Percentiles rank a stretch among this genome's conserved stretches.
Conservation (phyloP, 2,329 filamentous ascomycete species). For the Sarocladium oryzae region DNA sequence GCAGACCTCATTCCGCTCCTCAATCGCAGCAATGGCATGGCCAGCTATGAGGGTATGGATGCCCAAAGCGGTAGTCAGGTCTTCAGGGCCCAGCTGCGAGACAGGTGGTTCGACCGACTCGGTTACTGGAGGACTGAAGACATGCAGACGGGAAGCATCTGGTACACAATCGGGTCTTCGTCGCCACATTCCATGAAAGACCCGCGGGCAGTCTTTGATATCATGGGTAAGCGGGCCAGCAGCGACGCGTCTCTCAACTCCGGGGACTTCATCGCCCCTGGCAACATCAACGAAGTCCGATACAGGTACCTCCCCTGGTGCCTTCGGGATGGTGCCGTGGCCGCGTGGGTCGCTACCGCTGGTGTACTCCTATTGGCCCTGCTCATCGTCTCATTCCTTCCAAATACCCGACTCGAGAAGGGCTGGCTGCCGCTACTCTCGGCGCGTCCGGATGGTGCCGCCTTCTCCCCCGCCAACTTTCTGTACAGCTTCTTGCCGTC, state of each 20-base stretch:
- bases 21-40: constrained; percentile 70
- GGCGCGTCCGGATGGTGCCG: constrained; percentile 51
- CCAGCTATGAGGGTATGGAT: constrained; percentile 63
- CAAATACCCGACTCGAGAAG: constrained; percentile 53
- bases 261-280: constrained; percentile 16
- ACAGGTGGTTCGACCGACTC: constrained; percentile 61
- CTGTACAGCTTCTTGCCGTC: constrained; percentile 73
- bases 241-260: constrained; percentile 26
- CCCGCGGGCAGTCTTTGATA: constrained; percentile 17
- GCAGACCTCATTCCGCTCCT: constrained; percentile 76
- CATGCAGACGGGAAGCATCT: constrained; percentile 56
- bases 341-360: constrained; percentile 56
- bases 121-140: constrained; percentile 78
- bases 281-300: constrained; percentile 15
- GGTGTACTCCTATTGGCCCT: constrained; percentile 61
- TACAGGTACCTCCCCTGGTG: constrained; percentile 73
- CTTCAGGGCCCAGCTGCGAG: constrained; percentile 46
- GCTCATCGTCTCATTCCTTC: constrained; percentile 72
- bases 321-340: constrained; percentile 58
- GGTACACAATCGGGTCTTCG: constrained; percentile 66
- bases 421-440: constrained; percentile 68
- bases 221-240: constrained; percentile 21
- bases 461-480: constrained; percentile 84
- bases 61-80: constrained; percentile 39
- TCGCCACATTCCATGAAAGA: constrained; percentile 22